Evolutionary conservation across 805 yeast species (phyloP).

Genomic region (Kodamaea fukazawae): DNA sequence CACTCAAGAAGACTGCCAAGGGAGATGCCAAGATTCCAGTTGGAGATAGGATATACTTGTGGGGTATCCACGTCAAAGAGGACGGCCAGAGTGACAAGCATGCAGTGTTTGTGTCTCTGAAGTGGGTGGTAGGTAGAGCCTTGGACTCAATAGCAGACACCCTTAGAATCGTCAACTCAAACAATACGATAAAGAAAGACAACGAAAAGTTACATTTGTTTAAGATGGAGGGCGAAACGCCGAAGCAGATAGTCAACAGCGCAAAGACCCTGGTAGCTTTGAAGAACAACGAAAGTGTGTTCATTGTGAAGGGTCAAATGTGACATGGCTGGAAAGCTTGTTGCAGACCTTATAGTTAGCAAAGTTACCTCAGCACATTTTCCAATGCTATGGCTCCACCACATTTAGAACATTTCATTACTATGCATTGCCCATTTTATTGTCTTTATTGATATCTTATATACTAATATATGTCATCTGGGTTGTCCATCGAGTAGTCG

Average conservation of each 20-base stretch:
- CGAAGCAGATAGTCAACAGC: conserved; percentile 27
- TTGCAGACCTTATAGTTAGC: too few relatives aligned
- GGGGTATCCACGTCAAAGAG: conserved; percentile 42
- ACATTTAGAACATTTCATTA: too few relatives aligned
- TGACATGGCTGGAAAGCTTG: conserved; percentile 4
- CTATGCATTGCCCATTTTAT: not conserved
- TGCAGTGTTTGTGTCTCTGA: conserved; percentile 48
- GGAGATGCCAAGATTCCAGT: conserved; percentile 48
- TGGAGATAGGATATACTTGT: conserved; percentile 48
- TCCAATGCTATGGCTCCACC: too few relatives aligned
- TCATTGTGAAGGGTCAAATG: conserved; percentile 50
- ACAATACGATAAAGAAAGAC: conserved; percentile 43
- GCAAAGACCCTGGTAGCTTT: conserved; percentile 41
- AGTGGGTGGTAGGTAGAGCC: conserved; percentile 61
- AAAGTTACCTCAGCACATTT: too few relatives aligned
- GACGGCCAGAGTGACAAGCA: conserved; percentile 19
- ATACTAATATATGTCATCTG: conserved; percentile 8
- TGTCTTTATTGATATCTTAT: not conserved
- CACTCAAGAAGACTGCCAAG: conserved; percentile 36
- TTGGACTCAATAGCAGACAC: conserved; percentile 51
- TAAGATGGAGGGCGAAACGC: conserved; percentile 27
- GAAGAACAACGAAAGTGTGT: conserved; percentile 49
- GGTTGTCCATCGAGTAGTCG: conserved; percentile 30
- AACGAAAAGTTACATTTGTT: conserved; percentile 49
- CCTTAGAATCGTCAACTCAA: conserved; percentile 47